Percentiles rank a stretch among this genome's conserved stretches.
These are phyloP conservation scores for Leucocoprinus birnbaumii DNA, from an alignment of 768 basidiomycete genomes.

Conservation along the genomic window DNA sequence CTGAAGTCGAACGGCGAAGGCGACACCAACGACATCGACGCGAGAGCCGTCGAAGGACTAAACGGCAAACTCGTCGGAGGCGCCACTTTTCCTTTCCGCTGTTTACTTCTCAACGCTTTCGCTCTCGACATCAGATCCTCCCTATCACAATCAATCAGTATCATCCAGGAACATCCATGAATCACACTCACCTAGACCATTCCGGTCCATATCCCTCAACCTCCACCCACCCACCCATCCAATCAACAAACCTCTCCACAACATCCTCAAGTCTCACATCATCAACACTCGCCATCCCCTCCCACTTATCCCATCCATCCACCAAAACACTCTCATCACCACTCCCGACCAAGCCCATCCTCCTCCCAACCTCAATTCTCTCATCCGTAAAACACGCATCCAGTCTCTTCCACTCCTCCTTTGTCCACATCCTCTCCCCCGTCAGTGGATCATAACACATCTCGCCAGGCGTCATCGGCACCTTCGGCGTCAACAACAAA, in stretches of 20 bases:
- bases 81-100: conserved; percentile 53
- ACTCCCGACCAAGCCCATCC: conserved; percentile 16
- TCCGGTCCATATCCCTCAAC: conserved; percentile 38
- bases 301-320: conserved; percentile 7
- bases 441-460: conserved; percentile 8
- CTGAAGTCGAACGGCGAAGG: conserved; percentile 5
- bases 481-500: conserved; percentile 1
- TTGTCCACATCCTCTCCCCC: conserved; percentile 51
- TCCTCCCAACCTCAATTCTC: conserved; percentile 44
- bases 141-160: conserved; percentile 27
- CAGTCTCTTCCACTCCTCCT: conserved; percentile 77
- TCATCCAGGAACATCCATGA: neutral
- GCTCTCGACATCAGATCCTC: conserved; percentile 49
- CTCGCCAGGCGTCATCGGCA: conserved; percentile 9
- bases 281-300: conserved; percentile 48
- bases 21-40: neutral
- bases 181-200: conserved; percentile 54
- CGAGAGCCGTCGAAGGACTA: conserved; percentile 15
- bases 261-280: conserved; percentile 54
- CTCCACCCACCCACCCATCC: conserved; percentile 43
- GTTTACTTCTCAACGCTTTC: conserved; percentile 57
- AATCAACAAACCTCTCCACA: conserved; percentile 51
- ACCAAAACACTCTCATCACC: conserved; percentile 10
- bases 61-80: conserved; percentile 45
- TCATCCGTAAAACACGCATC: conserved; percentile 80